Evolutionary conservation across 2,329 filamentous ascomycete genomes (phyloP), one percentile per base, ranked within the genome.

Genomic region (Claviceps sorghi): DNA sequence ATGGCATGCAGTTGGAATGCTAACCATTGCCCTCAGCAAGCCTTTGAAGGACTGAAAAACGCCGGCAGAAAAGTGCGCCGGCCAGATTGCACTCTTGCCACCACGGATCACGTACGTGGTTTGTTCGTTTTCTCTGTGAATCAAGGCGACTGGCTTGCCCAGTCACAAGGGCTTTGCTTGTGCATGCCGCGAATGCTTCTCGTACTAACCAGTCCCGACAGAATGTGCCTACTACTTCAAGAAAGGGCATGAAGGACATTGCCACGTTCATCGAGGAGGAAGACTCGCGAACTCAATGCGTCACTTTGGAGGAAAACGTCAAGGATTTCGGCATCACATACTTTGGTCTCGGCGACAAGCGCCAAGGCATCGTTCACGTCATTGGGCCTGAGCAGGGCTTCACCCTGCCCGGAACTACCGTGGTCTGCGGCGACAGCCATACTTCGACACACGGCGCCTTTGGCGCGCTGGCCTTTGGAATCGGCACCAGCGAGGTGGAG

Each of bases 381-480:
- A 97, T 98, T 62, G 93, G 93, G 38, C 93, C 93, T 42, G 93
- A 98, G 75, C 93, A 98, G 71, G 93, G 93, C 60, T 98, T 98
- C 76, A 98, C 93, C 53, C 84, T 97, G 40, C 93, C 93, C 43
- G 93, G 88, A 60, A 97, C 93, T 52, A 98, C 93, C 3, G 86
- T 97, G 40, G 93, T 97, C 58, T 97, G 93, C 65, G 93, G 93
- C 69, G 93, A 98, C 77, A 95, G 87, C 64, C 93, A 98, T 69
- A 98, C 93, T 47, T 96, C 91, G 29, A 98, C 93, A 57, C 93
- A 98, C 71, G 93, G 93, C 62, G 93, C 93, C 50, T 98, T 97
- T 62, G 93, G 93, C 59, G 80, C 90, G 60, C 80, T 97, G 56
- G 93, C 93, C 42, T 95, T 95, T 65, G 93, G 93, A 68, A 98